phyloP scores from a whole-genome alignment of 192 early-diverging fungal species.

The Phlyctochytrium arcticum region DNA sequence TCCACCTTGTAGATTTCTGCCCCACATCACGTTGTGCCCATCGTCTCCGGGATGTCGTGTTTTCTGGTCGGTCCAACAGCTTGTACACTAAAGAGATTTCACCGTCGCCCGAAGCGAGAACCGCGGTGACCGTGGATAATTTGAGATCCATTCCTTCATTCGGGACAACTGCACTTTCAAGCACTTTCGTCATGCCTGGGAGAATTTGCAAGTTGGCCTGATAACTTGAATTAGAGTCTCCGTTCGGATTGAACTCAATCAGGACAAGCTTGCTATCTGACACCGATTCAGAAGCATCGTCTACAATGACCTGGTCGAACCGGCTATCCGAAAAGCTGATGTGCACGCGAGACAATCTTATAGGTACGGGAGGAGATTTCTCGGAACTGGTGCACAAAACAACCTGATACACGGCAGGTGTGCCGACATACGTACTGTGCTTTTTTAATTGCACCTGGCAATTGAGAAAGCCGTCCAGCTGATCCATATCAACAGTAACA shows the following conservation, averaged over 20 bases:
- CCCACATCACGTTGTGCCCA: constrained; percentile 17
- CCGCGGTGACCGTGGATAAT: constrained; percentile 37
- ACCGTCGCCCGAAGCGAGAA: constrained; percentile 9
- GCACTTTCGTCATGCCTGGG: constrained; percentile 47
- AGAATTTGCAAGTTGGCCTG: constrained; percentile 45
- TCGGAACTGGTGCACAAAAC: constrained; percentile 32
- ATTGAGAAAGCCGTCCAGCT: constrained; percentile 58
- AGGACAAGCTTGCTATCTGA: constrained; percentile 27
- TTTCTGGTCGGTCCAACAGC: constrained; percentile 31
- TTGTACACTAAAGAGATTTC: constrained; percentile 25
- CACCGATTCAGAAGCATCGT: background rate
- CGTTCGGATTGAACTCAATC: no score
- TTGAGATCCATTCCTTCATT: constrained; percentile 55
- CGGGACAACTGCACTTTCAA: constrained; percentile 56
- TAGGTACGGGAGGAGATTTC: constrained; percentile 42
- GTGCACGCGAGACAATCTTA: constrained; percentile 45
- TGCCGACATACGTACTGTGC: constrained; percentile 51
- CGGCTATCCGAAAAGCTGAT: constrained; percentile 56
- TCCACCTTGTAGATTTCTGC: background rate
- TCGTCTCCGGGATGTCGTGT: constrained; percentile 21
- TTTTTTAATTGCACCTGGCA: constrained; percentile 31
- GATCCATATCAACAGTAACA: constrained; percentile 53
- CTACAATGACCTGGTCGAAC: constrained; percentile 53
- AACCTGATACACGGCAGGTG: constrained; percentile 58
- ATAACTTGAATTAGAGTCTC: no score